Base-by-base conservation (phyloP, 2,329 filamentous ascomycete genomes). In the Claviceps paspali region DNA sequence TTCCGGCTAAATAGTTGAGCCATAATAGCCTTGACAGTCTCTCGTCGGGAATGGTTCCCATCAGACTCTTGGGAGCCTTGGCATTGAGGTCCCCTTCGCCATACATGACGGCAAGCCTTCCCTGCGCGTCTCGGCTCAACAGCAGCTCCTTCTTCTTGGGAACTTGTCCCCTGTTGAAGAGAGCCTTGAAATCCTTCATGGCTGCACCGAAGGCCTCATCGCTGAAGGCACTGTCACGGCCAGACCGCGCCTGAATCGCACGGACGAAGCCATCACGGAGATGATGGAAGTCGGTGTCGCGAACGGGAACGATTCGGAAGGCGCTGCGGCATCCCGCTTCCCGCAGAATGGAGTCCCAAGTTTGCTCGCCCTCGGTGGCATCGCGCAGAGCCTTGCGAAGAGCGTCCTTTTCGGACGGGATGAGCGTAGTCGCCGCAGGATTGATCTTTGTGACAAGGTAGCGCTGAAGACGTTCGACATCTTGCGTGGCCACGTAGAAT, bases 251-350 rank as follows among this genome's bases (percentile, higher is more conserved):
- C 38, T 82, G 82, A 45, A 98, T 80, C 17, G 83, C 82, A 5
- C 86, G 74, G 41, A 95, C 83, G 64, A 87, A 92, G 1, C 83
- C 91, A 53, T 98, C 91, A 29, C 88, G 75, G 43, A 98, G 60
- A 56, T 98, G 91, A 46, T 79, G 76, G 59, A 95, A 96, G 58
- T 96, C 87, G 14, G 91, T 98, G 57, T 92, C 86, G 27, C 85
- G 71, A n/a, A 85, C 86, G 0, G 91, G 91, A 3, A 88, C 77
- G 44, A 98, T 80, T 32, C 88, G 73, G 61, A 93, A 77, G 0
- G 79, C 73, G 19, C 78, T 88, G 38, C 85, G 67, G n/a, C 88
- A 73, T 0, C 75, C 70, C 3, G 73, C 67, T 0, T 77, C 64
- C 40, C 66, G 64, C 19, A 96, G 61, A 3, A 94, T 65, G 11